These are phyloP conservation scores for Verticillium zaregamsianum DNA, from an alignment of 2,329 filamentous ascomycete genomes.

Conservation along the genomic window DNA sequence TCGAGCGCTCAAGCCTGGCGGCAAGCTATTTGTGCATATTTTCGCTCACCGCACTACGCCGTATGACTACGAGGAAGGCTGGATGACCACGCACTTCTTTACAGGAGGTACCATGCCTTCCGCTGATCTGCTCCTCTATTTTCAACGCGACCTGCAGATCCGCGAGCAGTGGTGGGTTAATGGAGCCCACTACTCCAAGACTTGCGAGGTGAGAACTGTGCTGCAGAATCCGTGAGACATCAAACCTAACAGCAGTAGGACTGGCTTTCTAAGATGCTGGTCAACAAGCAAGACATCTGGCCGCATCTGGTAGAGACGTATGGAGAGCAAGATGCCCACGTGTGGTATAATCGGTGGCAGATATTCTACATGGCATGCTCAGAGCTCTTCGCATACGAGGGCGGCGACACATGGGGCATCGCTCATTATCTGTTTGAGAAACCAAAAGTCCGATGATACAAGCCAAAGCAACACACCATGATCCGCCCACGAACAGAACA, in stretches of 20 bases:
- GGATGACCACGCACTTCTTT: constrained; percentile 74
- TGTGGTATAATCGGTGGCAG: constrained; percentile 69
- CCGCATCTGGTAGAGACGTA: constrained; percentile 62
- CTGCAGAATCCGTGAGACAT: too few species aligned
- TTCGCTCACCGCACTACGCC: constrained; percentile 62
- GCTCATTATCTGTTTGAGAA: constrained; percentile 66
- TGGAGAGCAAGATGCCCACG: constrained; percentile 52
- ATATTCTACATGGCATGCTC: constrained; percentile 70
- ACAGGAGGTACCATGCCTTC: constrained; percentile 69
- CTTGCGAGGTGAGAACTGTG: constrained; percentile 52
- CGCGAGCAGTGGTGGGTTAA: constrained; percentile 68
- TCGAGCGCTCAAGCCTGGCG: constrained; percentile 54
- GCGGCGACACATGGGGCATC: constrained; percentile 65
- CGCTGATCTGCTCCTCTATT: constrained; percentile 62
- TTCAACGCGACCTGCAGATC: constrained; percentile 58
- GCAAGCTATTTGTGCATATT: constrained; percentile 67
- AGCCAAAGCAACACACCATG: neutral
- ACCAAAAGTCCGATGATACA: constrained; percentile 16
- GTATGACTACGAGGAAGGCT: constrained; percentile 67
- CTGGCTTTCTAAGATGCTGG: constrained; percentile 58
- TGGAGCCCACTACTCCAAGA: constrained; percentile 64
- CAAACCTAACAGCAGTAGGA: constrained; percentile 30
- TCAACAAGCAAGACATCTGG: constrained; percentile 58
- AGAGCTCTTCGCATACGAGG: constrained; percentile 62
- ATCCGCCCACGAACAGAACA: neutral